A percentile compares a stretch with the other conserved stretches of the same genome.
Evolutionary conservation across 208 protist genomes (phyloP).

Genomic region (Trypanosoma melophagium): DNA sequence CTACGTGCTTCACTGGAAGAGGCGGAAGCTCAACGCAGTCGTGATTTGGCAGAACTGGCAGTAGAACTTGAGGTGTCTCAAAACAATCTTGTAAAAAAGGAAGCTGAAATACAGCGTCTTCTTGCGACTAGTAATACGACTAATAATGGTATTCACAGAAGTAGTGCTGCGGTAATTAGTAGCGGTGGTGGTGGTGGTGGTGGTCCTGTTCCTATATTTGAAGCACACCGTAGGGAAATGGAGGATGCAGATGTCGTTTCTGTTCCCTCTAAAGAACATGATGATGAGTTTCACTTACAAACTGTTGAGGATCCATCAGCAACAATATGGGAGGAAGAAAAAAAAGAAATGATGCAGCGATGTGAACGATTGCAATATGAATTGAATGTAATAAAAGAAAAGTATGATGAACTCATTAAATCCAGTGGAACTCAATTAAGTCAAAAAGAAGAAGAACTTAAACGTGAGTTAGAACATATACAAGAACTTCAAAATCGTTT

Average conservation of each 20-base stretch:
- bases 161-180: no score
- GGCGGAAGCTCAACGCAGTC: conserved; percentile 1
- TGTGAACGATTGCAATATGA: conserved; percentile 2
- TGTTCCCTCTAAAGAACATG: not conserved
- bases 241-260: not conserved
- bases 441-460: not conserved
- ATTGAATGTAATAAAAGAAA: not conserved
- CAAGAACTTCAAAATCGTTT: conserved; percentile 11
- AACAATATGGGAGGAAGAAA: conserved; percentile 10
- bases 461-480: not conserved
- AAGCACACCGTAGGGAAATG: not conserved
- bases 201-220: not conserved
- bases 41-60: conserved; percentile 6
- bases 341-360: conserved; percentile 9
- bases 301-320: not conserved
- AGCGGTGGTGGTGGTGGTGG: no score
- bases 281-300: not conserved
- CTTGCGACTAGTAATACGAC: not conserved
- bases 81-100: conserved; percentile 1
- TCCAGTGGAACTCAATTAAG: not conserved
- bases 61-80: conserved; percentile 16
- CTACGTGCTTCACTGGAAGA: conserved; percentile 12
- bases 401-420: conserved; percentile 4
- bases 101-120: conserved; percentile 10
- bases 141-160: not conserved